A percentile compares a stretch with the other conserved stretches of the same genome.
Evolutionary conservation across 2,329 filamentous ascomycete genomes (phyloP).

Genomic region (Aspergillus clavatus): DNA sequence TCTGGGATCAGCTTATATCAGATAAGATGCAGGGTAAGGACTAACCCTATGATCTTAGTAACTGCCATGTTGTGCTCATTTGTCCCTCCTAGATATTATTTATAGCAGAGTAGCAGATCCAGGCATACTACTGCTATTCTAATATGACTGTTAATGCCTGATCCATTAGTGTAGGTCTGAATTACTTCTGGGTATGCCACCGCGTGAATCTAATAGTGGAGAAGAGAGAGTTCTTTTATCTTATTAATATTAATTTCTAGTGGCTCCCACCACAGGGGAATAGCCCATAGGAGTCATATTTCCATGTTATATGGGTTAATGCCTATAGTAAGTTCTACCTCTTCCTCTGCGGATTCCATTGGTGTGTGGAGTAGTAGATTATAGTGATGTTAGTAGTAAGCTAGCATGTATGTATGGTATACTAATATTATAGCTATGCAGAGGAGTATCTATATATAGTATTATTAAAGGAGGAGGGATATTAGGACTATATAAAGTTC

Average conservation of each 20-base stretch:
- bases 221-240: neutral
- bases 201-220: neutral
- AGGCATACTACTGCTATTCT: neutral
- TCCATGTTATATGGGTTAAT: no score
- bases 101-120: neutral
- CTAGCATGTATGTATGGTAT: no score
- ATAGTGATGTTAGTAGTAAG: no score
- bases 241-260: neutral
- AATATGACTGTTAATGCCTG: neutral
- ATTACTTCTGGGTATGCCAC: neutral
- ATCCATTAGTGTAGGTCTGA: neutral
- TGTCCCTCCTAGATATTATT: neutral
- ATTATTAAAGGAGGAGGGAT: no score
- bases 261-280: neutral
- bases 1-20: neutral
- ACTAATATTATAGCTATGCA: no score
- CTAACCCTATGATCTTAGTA: no score
- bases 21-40: neutral
- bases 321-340: no score
- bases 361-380: no score
- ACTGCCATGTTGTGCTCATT: neutral
- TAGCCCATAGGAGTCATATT: no score
- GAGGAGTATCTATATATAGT: no score
- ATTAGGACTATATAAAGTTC: no score
- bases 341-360: no score